A percentile compares a stretch with the other conserved stretches of the same genome.
These are phyloP conservation scores for Phytopythium chamaehyphon DNA, from an alignment of 352 stramenopile genomes.

Conservation along the genomic window DNA sequence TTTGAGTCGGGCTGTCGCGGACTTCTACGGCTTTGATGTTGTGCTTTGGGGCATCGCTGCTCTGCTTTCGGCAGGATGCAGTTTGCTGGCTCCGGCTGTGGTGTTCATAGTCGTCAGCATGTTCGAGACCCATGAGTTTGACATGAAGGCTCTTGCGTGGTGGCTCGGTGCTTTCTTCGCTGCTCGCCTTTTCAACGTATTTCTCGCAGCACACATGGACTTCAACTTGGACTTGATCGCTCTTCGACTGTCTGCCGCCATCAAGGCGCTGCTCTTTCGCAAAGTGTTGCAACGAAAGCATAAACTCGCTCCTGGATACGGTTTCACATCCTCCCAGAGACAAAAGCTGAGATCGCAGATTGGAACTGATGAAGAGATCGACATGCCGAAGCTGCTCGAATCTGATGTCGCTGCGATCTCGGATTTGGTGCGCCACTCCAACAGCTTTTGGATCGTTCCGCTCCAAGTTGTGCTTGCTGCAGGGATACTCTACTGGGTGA, in stretches of 20 bases:
- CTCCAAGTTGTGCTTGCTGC: conserved; percentile 26
- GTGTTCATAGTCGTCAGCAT: conserved; percentile 10
- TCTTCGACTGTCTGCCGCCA: no score
- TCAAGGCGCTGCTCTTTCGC: no score
- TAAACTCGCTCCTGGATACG: no score
- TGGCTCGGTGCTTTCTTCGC: conserved; percentile 10
- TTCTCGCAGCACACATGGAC: conserved; percentile 1
- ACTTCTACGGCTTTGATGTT: background rate
- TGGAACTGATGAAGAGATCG: no score
- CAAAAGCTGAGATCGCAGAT: conserved; percentile 3
- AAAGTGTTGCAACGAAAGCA: no score
- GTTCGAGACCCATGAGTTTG: background rate
- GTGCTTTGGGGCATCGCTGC: background rate
- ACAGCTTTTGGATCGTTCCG: conserved; percentile 39
- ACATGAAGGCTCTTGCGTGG: background rate
- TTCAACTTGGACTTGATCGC: no score
- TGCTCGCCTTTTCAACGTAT: conserved; percentile 67
- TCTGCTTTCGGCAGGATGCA: conserved; percentile 20
- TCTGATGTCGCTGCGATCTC: background rate
- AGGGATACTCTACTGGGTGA: conserved; percentile 32
- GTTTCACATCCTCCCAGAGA: no score
- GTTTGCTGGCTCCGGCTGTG: conserved; percentile 24
- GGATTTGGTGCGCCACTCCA: conserved; percentile 29
- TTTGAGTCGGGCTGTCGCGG: no score
- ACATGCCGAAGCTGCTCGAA: no score